Evolutionary conservation across 179 eudicot genomes (phyloP).

Genomic region (Sideroxylon spinosum): DNA sequence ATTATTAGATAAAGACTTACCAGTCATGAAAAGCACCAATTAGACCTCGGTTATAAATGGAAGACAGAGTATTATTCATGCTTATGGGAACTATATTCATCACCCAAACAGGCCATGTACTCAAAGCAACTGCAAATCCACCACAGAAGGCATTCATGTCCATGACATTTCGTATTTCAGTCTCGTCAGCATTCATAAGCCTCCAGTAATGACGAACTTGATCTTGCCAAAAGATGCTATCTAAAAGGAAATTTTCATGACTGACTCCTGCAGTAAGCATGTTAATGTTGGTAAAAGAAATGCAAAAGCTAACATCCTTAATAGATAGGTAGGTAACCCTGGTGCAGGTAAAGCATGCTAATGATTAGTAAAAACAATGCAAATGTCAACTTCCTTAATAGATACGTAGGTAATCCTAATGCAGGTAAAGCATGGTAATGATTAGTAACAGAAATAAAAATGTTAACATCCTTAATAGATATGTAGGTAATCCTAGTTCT

Average conservation of each 20-base stretch:
- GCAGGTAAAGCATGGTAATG: too few species aligned
- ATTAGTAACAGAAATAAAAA: background rate
- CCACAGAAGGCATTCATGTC: slow-evolving; percentile 91
- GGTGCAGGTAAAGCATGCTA: too few species aligned
- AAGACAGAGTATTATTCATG: slow-evolving; percentile 61
- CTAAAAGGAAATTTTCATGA: slow-evolving; percentile 49
- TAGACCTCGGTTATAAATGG: slow-evolving; percentile 76
- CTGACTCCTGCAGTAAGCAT: slow-evolving; percentile 45
- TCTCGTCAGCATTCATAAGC: slow-evolving; percentile 62
- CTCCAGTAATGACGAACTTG: slow-evolving; percentile 90
- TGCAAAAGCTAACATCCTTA: too few species aligned
- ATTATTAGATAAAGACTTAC: slow-evolving; percentile 34
- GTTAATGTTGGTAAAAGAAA: background rate
- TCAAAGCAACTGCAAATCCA: slow-evolving; percentile 85
- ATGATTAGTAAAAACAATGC: too few species aligned
- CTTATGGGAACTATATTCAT: slow-evolving; percentile 87
- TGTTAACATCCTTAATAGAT: background rate
- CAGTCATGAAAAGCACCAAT: slow-evolving; percentile 91
- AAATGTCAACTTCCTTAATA: background rate
- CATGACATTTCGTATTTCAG: slow-evolving; percentile 81
- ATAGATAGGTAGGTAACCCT: too few species aligned
- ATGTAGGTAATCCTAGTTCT: background rate
- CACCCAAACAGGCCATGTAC: slow-evolving; percentile 89
- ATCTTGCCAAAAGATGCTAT: slow-evolving; percentile 82
- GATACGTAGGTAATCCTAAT: too few species aligned